Conservation (phyloP, 306 rosid species). For the Elaeagnus macrophylla region DNA sequence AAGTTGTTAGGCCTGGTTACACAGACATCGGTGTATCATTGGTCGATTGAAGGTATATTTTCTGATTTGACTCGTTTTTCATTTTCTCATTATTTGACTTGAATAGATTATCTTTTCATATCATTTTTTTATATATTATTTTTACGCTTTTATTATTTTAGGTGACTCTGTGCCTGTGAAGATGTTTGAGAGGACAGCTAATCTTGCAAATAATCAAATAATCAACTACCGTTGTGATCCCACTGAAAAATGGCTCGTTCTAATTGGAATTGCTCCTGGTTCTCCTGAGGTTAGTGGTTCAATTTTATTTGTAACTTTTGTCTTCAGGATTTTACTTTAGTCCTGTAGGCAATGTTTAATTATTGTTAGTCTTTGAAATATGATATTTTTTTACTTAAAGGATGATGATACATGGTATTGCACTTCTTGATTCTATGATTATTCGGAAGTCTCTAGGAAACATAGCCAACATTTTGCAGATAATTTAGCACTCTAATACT, state of each 20-base stretch:
- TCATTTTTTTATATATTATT: background rate
- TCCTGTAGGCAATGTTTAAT: background rate
- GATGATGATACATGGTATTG: no score
- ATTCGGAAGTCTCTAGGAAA: no score
- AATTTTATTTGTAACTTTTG: constrained; percentile 9
- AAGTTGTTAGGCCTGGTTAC: constrained; percentile 57
- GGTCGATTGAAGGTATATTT: constrained; percentile 58
- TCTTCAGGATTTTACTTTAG: background rate
- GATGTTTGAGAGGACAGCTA: constrained; percentile 69
- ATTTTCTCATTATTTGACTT: constrained; percentile 1
- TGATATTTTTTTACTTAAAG: no score
- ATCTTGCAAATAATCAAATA: constrained; percentile 63
- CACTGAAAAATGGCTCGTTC: constrained; percentile 68
- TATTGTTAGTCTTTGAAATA: background rate
- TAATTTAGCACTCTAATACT: no score
- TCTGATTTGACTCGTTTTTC: background rate
- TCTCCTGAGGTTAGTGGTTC: constrained; percentile 50
- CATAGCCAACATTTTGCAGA: no score
- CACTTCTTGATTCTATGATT: no score
- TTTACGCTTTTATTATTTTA: constrained; percentile 11
- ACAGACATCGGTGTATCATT: constrained; percentile 61
- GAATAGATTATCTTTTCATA: constrained; percentile 2
- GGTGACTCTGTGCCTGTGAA: constrained; percentile 68
- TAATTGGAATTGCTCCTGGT: constrained; percentile 79
- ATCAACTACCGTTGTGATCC: constrained; percentile 78